Base-by-base conservation (phyloP, 2,329 filamentous ascomycete species). In the Triangularia setosa region DNA sequence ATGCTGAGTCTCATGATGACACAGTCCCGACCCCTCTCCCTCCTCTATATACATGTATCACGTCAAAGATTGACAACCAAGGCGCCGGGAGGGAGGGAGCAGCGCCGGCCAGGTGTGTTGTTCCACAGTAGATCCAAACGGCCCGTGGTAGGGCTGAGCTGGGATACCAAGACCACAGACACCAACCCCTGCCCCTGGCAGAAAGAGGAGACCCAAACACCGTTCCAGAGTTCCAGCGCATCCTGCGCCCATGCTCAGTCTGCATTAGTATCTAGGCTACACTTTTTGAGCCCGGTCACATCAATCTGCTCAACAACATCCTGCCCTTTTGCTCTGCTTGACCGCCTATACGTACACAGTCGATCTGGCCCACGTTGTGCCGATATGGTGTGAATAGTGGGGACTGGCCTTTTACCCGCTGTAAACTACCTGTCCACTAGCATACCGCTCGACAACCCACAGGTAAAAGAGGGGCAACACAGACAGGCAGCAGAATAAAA, bases 401-500 rank as follows among this genome's bases (percentile, higher is more conserved):
- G 57, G 57, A 21, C 18, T 59, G 33, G 33, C n/a, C 28, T 59
- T 55, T 59, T 59, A 59, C 33, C 57, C 57, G 57, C 57, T 44
- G 33, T 24, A 25, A 12, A 27, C 25, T 33, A 44, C 33, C 40
- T 12, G 57, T 59, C 33, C 35, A 44, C 30, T 33, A 28, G 57
- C 30, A 23, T 18, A 14, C 28, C 28, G 28, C 14, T 14, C 12
- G 18, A 27, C 9, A 59, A 14, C 18, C 30, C 23, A 59, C 40
- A 44, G 33, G 33, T 14, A 40, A 59, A 25, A 25, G 56, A 35
- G 56, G 56, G 56, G 56, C 5, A 35, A 16, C 8, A 16, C 12
- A 24, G 11, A 24, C 23, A 59, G 57, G 57, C 57, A 59, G 40
- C 57, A 59, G 57, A 59, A 59, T 59, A 59, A 59, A 14, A 44